These are phyloP conservation scores for Sporopachydermia lactativora DNA, from an alignment of 805 yeast genomes.

Conservation along the genomic window DNA sequence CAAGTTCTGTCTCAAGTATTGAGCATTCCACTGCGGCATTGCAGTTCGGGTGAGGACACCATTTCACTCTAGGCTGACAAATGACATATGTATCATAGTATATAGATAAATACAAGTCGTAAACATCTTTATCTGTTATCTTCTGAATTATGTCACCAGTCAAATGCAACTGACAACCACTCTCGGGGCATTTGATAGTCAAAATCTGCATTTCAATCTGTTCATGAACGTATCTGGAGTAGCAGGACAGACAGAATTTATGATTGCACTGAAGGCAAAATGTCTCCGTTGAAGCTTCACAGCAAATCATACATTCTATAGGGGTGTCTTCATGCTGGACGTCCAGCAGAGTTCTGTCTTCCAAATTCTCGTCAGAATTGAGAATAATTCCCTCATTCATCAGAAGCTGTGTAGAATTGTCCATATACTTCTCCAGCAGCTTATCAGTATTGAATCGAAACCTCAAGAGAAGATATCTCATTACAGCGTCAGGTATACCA, in stretches of 20 bases:
- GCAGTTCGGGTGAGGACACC: slow-evolving; percentile 87
- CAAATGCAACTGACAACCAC: slow-evolving; percentile 32
- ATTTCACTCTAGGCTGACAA: slow-evolving; percentile 33
- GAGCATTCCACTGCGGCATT: slow-evolving; percentile 35
- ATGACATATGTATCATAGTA: slow-evolving; percentile 33
- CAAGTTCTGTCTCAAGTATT: slow-evolving; percentile 13
- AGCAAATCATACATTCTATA: slow-evolving; percentile 55
- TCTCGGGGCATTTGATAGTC: slow-evolving; percentile 50
- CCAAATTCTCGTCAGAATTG: slow-evolving; percentile 5
- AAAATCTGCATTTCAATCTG: slow-evolving; percentile 23
- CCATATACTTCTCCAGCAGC: slow-evolving; percentile 40
- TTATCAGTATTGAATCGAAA: slow-evolving; percentile 30
- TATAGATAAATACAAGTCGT: slow-evolving; percentile 13
- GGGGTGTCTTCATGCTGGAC: slow-evolving; percentile 12
- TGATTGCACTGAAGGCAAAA: slow-evolving; percentile 59
- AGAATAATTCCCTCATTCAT: slow-evolving; percentile 20
- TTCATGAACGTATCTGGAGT: slow-evolving; percentile 39
- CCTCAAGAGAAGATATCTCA: not conserved
- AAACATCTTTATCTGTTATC: slow-evolving; percentile 17
- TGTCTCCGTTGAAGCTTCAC: slow-evolving; percentile 31
- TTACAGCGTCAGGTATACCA: not conserved
- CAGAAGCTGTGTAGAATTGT: slow-evolving; percentile 24
- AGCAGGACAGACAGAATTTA: slow-evolving; percentile 57
- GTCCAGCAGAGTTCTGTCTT: slow-evolving; percentile 4
- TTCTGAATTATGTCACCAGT: slow-evolving; percentile 20